Conservation (phyloP, 148 eudicot genomes). For the Polygonum maritimum region DNA sequence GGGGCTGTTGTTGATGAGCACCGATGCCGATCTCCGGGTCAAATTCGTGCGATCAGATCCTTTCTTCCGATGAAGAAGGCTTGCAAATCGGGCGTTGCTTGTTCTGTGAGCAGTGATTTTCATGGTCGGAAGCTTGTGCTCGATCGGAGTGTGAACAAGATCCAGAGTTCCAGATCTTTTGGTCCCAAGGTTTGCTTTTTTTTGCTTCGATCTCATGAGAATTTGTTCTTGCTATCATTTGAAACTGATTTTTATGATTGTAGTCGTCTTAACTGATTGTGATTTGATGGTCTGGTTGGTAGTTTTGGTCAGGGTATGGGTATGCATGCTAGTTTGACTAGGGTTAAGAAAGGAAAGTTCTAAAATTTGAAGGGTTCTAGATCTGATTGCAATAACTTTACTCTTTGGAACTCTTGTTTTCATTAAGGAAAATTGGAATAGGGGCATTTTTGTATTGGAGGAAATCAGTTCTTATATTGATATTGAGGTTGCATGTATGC, state of each 20-base stretch:
- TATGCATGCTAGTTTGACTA: not conserved
- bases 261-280: not conserved
- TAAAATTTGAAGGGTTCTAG: not conserved
- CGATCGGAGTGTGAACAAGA: conserved; percentile 13
- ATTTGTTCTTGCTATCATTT: not conserved
- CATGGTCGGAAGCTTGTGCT: conserved; percentile 21
- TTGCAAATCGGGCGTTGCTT: conserved; percentile 16
- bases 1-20: not conserved
- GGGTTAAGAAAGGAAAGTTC: not conserved
- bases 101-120: conserved; percentile 24
- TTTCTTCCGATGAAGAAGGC: conserved; percentile 15
- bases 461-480: not conserved
- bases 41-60: not conserved
- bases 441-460: not conserved
- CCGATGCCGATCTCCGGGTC: conserved; percentile 7
- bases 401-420: too few species aligned
- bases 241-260: not conserved
- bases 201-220: not conserved
- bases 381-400: not conserved
- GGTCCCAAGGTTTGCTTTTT: conserved; percentile 25
- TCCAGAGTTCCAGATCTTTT: conserved; percentile 13
- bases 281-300: not conserved
- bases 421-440: too few species aligned
- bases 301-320: not conserved
- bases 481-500: not conserved